A percentile compares a stretch with the other conserved stretches of the same genome.
Evolutionary conservation across 768 basidiomycete genomes (phyloP).

Genomic region (Hortiboletus campestris): DNA sequence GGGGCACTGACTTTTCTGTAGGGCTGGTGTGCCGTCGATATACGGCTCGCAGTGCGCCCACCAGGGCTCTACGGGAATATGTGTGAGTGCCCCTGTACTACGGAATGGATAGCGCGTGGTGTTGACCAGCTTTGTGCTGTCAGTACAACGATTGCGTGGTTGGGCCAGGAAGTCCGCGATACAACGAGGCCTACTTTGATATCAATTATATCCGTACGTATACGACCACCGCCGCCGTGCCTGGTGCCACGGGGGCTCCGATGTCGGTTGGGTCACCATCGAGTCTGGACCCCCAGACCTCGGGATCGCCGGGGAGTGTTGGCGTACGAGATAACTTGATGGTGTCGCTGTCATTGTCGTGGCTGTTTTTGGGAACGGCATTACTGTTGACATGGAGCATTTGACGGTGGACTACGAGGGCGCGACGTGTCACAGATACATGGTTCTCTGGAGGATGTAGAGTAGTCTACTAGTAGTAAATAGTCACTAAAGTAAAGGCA

Average conservation of each 20-base stretch:
- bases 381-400: constrained; percentile 6
- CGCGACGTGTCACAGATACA: too few relatives aligned
- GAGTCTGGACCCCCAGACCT: neutral
- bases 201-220: constrained; percentile 65
- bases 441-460: too few relatives aligned
- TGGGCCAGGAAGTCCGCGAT: constrained; percentile 52
- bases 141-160: constrained; percentile 57
- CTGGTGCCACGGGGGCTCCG: constrained; percentile 4
- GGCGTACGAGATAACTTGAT: neutral
- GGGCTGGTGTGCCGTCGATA: constrained; percentile 48
- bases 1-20: constrained; percentile 17
- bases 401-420: neutral
- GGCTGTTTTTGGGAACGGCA: neutral
- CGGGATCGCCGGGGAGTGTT: neutral
- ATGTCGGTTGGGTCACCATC: neutral
- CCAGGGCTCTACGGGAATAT: constrained; percentile 38
- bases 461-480: too few relatives aligned
- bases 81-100: constrained; percentile 32
- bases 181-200: constrained; percentile 64
- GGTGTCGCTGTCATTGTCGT: neutral
- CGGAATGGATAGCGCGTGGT: neutral
- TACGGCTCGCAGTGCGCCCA: constrained; percentile 43
- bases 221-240: constrained; percentile 25
- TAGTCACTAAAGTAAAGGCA: too few relatives aligned
- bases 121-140: neutral